Evolutionary conservation across 2,329 filamentous ascomycete species (phyloP), one percentile per base, ranked within the genome.

Genomic region (Aspergillus eucalypticola): DNA sequence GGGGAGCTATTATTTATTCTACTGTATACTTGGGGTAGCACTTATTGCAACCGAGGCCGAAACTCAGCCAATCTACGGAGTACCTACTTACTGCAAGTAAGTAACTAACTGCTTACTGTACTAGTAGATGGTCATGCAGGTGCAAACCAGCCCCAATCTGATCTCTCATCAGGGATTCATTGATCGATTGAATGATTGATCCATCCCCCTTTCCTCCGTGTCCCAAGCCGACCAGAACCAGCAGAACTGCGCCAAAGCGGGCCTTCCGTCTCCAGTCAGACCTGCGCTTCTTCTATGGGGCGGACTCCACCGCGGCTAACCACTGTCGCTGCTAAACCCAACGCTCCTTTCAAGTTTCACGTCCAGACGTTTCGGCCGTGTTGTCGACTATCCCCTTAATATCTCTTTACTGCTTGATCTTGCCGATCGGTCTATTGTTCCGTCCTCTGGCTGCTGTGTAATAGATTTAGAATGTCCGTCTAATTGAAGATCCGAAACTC

Each of bases 291-390:
- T 67, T 62, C 60, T 61, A 67, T 62, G 66, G 66, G 65, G 66
- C 62, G 61, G 65, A 62, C 69, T 72, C 72, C 71, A 74, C 72
- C 64, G 60, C 65, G 59, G 66, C 62, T 67, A 59, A 56, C 60
- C 64, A 67, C 64, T 62, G 65, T 67, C 64, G 35, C 38, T 56
- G 53, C 54, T 46, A 59, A 35, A 56, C 48, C 42, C 51, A 65
- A 62, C 66, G 63, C 67, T 70, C 65, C 68, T 69, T 69, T 44
- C 41, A 23, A 19, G 19, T 44, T 35, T 66, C 63, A 61, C 62
- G 51, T 62, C 60, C 53, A 42, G 65, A 67, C 64, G 59, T 48
- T 32, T 65, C 39, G 39, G 15, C 25, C 17, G 42, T 57, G 38
- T 29, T n/a, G 23, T 19, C 25, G 27, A 49, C 48, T 39, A 42